These are phyloP conservation scores for Euphorbia celastroides DNA, from an alignment of 441 rosid genomes.

Conservation along the genomic window DNA sequence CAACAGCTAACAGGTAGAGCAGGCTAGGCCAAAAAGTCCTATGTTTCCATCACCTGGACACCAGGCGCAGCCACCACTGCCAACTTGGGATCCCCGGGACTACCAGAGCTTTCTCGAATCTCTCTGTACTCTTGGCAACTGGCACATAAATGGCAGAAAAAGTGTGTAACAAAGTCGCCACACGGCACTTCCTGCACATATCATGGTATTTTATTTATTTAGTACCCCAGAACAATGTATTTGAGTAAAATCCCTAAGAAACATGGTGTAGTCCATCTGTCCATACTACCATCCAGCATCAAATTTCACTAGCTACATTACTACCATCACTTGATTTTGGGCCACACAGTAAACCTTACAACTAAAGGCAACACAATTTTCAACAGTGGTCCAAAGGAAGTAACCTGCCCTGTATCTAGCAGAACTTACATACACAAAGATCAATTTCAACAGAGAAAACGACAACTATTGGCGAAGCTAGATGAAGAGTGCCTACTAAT, in stretches of 20 bases:
- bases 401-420: no score
- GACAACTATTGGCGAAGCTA: not conserved
- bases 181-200: slow-evolving; percentile 86
- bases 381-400: no score
- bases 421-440: no score
- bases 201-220: slow-evolving; percentile 3
- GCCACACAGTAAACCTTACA: no score
- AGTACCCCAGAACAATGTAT: no score
- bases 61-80: slow-evolving; percentile 59
- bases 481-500: not conserved
- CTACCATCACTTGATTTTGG: not conserved
- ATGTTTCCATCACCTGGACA: slow-evolving; percentile 70
- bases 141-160: slow-evolving; percentile 87
- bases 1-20: no score
- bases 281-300: not conserved
- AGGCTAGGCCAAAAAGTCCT: no score
- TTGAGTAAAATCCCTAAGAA: no score
- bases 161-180: slow-evolving; percentile 71
- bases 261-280: not conserved
- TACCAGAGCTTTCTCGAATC: slow-evolving; percentile 50
- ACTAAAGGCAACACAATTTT: no score
- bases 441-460: no score
- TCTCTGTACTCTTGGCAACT: slow-evolving; percentile 90
- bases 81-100: slow-evolving; percentile 32
- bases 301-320: no score